Evolutionary conservation across 495 filamentous ascomycete genomes (phyloP).

Genomic region (Podospora didyma): DNA sequence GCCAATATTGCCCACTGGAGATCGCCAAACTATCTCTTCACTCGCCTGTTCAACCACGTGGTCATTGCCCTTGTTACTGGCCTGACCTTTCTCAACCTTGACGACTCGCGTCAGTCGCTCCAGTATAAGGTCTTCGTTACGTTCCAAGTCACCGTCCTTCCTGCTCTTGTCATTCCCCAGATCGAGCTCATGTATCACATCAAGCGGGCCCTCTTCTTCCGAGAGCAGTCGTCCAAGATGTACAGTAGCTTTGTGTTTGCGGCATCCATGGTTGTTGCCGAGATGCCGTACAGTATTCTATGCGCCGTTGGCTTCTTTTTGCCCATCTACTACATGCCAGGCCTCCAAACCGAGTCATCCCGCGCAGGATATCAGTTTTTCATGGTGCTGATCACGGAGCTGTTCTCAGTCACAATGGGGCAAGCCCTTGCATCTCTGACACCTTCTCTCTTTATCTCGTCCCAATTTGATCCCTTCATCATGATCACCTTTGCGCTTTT

Average conservation of each 20-base stretch:
- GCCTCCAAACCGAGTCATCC: conserved; percentile 48
- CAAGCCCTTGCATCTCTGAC: conserved; percentile 67
- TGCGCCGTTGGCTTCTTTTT: conserved; percentile 73
- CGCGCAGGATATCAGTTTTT: conserved; percentile 80
- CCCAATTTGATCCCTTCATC: conserved; percentile 72
- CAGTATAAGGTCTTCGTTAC: conserved; percentile 81
- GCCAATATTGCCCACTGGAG: conserved; percentile 69
- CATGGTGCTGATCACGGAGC: conserved; percentile 71
- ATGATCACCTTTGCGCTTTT: conserved; percentile 78
- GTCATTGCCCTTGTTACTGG: conserved; percentile 71
- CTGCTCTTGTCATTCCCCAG: conserved; percentile 71
- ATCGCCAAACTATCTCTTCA: conserved; percentile 72
- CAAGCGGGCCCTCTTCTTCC: conserved; percentile 72
- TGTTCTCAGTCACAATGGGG: conserved; percentile 70
- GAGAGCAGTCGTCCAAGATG: conserved; percentile 73
- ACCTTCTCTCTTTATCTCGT: conserved; percentile 65
- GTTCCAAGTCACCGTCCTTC: conserved; percentile 76
- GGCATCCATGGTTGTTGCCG: conserved; percentile 65
- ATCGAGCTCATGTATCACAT: conserved; percentile 75
- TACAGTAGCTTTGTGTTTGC: conserved; percentile 72
- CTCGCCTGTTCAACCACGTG: conserved; percentile 71
- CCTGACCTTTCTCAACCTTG: conserved; percentile 65
- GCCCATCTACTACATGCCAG: conserved; percentile 70
- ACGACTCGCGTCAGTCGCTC: conserved; percentile 61
- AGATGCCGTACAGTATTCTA: conserved; percentile 71